Base-by-base conservation (phyloP, 306 rosid genomes). In the Prunus kanzakura region DNA sequence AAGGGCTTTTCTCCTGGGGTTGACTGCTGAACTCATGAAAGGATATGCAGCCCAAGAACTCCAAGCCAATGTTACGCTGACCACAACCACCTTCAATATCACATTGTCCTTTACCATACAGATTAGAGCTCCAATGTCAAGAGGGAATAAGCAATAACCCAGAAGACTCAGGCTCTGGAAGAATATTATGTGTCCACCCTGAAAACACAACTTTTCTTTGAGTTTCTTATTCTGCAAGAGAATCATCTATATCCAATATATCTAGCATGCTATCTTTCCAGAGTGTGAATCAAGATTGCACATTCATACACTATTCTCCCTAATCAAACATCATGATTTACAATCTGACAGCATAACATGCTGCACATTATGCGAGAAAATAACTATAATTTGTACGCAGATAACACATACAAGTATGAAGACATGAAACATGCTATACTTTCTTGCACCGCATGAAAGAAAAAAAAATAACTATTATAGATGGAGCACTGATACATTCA, bases 21-120 rank as follows among this genome's bases (percentile, higher is more conserved):
- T 95, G 78, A 95, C 99, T 29, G 97, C 99, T 69, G 99, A 84
- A 58, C 99, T 95, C 97, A 95, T 95, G 87, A 92, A 95, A 78
- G 99, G 99, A 78, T 95, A 95, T 25, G 99, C 99, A 19, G 99
- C 92, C 99, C 99, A 95, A 19, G 97, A 92, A 73, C 99, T 95
- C 99, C 99, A 95, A 18, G 96, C 97, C 84, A 95, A 75, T 29
- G 99, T 89, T 82, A 95, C 96, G 65, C 91, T 80, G 14, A 91
- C 99, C 80, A 90, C 97, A 69, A 91, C 80, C 71, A 95, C 66
- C 86, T 92, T 95, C 91, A 91, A 54, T 65, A 92, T 64, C 47
- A 92, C 97, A 81, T 89, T 88, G 89, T 89, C 92, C 85, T 92
- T 90, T 83, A 95, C 64, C 99, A 95, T 87, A 81, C 99, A 95